phyloP scores from a whole-genome alignment of 1,284 basidiomycete genomes.

The Malassezia sympodialis region DNA sequence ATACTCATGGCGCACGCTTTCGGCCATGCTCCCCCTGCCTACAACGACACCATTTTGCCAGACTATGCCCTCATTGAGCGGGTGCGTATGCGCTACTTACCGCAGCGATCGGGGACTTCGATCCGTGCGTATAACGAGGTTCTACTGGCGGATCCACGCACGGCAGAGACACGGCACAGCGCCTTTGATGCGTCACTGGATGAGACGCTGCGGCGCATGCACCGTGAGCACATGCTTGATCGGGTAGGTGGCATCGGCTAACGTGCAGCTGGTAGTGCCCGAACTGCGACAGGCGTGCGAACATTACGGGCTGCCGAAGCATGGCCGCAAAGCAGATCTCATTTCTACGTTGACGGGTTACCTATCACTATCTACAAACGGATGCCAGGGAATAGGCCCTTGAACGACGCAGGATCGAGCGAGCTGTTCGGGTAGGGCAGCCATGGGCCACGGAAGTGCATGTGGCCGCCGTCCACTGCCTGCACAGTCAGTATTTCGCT shows the following conservation, averaged over 20 bases:
- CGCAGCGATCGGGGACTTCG: constrained; percentile 63
- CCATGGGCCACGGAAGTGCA: constrained; percentile 32
- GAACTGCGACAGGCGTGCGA: constrained; percentile 32
- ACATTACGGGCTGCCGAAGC: constrained; percentile 27
- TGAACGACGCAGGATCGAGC: constrained; percentile 32
- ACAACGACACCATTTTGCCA: constrained; percentile 70
- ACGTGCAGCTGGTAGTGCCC: constrained; percentile 21
- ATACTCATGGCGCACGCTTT: constrained; percentile 85
- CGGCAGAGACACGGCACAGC: not conserved
- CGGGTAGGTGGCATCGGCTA: constrained; percentile 5
- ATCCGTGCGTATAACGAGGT: constrained; percentile 66
- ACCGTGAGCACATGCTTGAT: constrained; percentile 1
- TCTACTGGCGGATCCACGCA: constrained; percentile 56
- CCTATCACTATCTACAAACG: constrained; percentile 14
- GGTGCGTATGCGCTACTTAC: constrained; percentile 50
- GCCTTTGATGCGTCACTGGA: not conserved
- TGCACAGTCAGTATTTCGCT: not conserved
- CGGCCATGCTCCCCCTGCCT: constrained; percentile 57
- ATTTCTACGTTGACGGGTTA: constrained; percentile 23
- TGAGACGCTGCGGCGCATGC: constrained; percentile 2
- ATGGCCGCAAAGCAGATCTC: constrained; percentile 39
- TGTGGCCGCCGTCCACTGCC: constrained; percentile 8
- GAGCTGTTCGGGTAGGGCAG: constrained; percentile 38
- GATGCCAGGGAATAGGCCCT: constrained; percentile 24
- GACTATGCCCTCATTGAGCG: constrained; percentile 69